A percentile compares a stretch with the other conserved stretches of the same genome.
phyloP scores from a whole-genome alignment of 1,139 yeast species.

The Meyerozyma sp. region DNA sequence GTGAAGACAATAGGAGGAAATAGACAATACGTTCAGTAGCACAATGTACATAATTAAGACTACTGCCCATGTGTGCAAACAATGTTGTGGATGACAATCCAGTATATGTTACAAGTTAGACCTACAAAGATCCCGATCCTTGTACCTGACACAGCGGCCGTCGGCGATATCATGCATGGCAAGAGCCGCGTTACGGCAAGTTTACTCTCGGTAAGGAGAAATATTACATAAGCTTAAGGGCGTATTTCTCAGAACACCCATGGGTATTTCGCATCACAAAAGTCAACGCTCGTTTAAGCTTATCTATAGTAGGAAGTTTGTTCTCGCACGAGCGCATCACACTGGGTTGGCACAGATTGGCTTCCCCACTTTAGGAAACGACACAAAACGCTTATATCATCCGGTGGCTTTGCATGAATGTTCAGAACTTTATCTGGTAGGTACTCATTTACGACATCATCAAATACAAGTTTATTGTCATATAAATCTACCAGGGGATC shows the following conservation, averaged over 20 bases:
- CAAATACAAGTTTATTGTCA: neutral
- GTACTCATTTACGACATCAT: neutral
- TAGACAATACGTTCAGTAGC: neutral
- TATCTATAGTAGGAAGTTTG: constrained; percentile 1
- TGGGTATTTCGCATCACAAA: neutral
- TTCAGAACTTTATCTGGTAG: neutral
- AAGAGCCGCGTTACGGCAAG: neutral
- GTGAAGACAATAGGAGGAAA: neutral
- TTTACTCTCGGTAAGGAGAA: neutral
- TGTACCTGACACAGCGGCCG: too few species aligned
- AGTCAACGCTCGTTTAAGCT: neutral
- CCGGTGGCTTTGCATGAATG: constrained; percentile 1
- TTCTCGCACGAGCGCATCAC: constrained; percentile 1
- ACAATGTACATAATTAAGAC: neutral
- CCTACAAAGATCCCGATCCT: too few species aligned
- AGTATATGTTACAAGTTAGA: too few species aligned
- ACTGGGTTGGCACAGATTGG: neutral
- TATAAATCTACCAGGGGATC: neutral
- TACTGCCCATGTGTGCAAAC: neutral
- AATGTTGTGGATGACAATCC: neutral
- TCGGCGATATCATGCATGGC: too few species aligned
- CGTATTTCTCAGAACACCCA: neutral
- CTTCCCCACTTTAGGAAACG: neutral
- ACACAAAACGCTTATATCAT: neutral
- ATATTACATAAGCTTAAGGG: neutral